Percentiles rank a stretch among this genome's conserved stretches.
These are phyloP conservation scores for Trypanosomatidae sp. DNA, from an alignment of 208 protist species.

Conservation along the genomic window DNA sequence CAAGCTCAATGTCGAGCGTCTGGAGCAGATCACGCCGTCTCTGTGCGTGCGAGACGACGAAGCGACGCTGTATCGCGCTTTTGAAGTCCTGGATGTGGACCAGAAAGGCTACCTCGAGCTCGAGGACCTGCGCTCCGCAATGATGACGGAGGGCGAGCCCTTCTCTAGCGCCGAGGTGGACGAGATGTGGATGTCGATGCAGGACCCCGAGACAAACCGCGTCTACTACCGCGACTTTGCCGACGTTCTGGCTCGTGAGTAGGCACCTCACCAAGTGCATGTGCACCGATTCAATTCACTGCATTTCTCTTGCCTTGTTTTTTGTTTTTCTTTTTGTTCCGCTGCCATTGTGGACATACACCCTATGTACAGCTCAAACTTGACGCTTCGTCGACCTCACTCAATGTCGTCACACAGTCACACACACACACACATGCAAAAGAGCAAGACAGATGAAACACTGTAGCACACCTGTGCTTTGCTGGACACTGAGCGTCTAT, in stretches of 20 bases:
- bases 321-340: background rate
- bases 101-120: conserved; percentile 68
- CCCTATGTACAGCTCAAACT: background rate
- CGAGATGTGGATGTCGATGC: conserved; percentile 71
- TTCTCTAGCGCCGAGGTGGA: conserved; percentile 82
- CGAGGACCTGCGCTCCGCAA: conserved; percentile 57
- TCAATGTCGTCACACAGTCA: too few relatives aligned
- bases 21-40: conserved; percentile 21
- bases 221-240: conserved; percentile 86
- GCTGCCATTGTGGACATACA: background rate
- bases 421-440: too few relatives aligned
- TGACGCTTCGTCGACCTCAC: too few relatives aligned
- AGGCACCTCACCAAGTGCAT: background rate
- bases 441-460: background rate
- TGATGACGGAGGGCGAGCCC: conserved; percentile 54
- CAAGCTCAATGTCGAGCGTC: conserved; percentile 7
- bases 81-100: conserved; percentile 59
- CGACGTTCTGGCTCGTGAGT: conserved; percentile 73
- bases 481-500: background rate
- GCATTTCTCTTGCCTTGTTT: background rate
- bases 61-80: conserved; percentile 63
- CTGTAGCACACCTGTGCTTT: background rate
- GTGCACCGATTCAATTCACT: background rate
- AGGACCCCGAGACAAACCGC: conserved; percentile 71
- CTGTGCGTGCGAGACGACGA: conserved; percentile 57